Conservation (phyloP, 2,329 filamentous ascomycete genomes). For the Sarocladium kiliense region DNA sequence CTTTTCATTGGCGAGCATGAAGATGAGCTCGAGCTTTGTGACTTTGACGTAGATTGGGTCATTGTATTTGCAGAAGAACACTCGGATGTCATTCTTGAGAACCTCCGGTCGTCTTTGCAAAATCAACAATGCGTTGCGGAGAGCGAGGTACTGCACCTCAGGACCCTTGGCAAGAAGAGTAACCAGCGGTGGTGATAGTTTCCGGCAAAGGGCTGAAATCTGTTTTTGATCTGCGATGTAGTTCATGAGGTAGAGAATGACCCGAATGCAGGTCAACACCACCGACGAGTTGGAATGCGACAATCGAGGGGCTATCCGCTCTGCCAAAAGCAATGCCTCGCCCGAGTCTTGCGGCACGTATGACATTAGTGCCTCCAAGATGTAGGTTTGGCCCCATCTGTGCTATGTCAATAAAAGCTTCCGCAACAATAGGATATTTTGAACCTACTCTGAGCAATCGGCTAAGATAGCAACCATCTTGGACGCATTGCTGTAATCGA, state of each 20-base stretch:
- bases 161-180: slow-evolving; percentile 93
- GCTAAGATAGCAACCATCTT: slow-evolving; percentile 96
- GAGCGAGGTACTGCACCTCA: slow-evolving; percentile 95
- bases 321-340: slow-evolving; percentile 84
- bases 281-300: slow-evolving; percentile 97
- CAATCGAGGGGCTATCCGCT: slow-evolving; percentile 89
- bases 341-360: slow-evolving; percentile 89
- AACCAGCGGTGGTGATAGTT: slow-evolving; percentile 90
- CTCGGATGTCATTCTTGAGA: slow-evolving; percentile 89
- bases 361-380: slow-evolving; percentile 94
- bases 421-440: too few relatives aligned
- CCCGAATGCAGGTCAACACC: slow-evolving; percentile 90
- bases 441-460: slow-evolving; percentile 87
- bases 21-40: slow-evolving; percentile 96
- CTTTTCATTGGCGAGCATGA: slow-evolving; percentile 93
- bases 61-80: slow-evolving; percentile 99
- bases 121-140: slow-evolving; percentile 90
- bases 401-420: neutral
- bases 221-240: slow-evolving; percentile 92
- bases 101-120: slow-evolving; percentile 90
- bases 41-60: slow-evolving; percentile 99
- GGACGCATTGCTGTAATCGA: slow-evolving; percentile 94
- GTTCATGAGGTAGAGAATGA: slow-evolving; percentile 97
- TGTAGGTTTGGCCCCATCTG: slow-evolving; percentile 98
- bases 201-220: slow-evolving; percentile 79